Base-by-base conservation (phyloP, 2,329 filamentous ascomycete species). In the Penicillium crustosum region DNA sequence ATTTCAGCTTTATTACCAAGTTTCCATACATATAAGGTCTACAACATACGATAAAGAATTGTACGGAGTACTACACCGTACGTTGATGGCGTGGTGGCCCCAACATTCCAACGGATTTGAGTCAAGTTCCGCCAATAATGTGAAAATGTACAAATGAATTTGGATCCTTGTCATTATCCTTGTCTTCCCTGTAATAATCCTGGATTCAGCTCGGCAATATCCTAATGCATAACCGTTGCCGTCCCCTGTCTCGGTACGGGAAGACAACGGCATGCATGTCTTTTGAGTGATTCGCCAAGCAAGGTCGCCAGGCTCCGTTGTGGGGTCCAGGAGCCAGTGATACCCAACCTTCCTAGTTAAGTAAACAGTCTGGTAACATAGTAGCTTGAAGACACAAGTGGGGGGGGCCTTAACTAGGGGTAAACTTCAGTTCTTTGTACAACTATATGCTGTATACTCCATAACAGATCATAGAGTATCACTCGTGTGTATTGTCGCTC, bases 211-310 rank as follows among this genome's bases (percentile, higher is more conserved):
- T 36, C 4, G 33, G 19, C 23, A 33, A 52, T 15, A 9, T 33
- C 23, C 38, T 13, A 38, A 55, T 53, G 56, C 43, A 56, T 33
- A 17, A 44, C 59, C 43, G 59, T 59, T 53, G 44, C n/a, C n/a
- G 35, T 50, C 35, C 38, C 55, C 48, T 39, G 42, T 39, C 17
- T 29, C 25, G n/a, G 25, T 15, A 17, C 15, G 19, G 36, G 7
- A n/a, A 42, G 39, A 9, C 19, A 45, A 25, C 19, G 44, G 6
- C 27, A 33, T n/a, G 35, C 23, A 29, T 39, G 17, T 33, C 15
- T 38, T 12, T 27, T 19, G 3, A 41, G 35, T 21, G n/a, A 55
- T 55, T 41, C n/a, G 48, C 42, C 27, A 42, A 55, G 47, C 17
- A 44, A 45, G 45, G 29, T 23, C 25, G 15, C 41, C 17, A 25